These are phyloP conservation scores for Penicillium goetzii DNA, from an alignment of 495 filamentous ascomycete genomes.

Conservation along the genomic window DNA sequence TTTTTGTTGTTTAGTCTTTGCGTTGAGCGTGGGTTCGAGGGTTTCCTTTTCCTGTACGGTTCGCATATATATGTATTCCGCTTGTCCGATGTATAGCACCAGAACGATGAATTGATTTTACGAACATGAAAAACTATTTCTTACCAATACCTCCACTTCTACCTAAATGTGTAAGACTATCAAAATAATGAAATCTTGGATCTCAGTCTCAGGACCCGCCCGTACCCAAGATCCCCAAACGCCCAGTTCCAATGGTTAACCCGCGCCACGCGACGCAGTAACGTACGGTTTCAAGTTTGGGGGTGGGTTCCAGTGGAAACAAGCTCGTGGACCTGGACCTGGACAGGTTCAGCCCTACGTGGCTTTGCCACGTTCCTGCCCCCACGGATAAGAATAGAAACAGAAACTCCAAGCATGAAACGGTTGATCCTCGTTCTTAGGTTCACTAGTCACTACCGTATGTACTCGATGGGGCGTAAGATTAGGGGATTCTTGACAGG, in stretches of 20 bases:
- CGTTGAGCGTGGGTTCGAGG: not conserved
- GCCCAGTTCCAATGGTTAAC: not conserved
- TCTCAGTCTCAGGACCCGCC: not conserved
- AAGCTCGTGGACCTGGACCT: conserved; percentile 13
- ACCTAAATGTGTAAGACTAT: too few species aligned
- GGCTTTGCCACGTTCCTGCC: conserved; percentile 10
- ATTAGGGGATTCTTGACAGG: not conserved
- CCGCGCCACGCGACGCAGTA: conserved; percentile 7
- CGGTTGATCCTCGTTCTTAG: not conserved
- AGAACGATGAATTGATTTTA: not conserved
- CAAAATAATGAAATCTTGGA: not conserved
- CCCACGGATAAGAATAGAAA: conserved; percentile 16
- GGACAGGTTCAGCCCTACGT: conserved; percentile 18
- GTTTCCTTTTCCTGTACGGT: not conserved
- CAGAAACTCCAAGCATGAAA: not conserved
- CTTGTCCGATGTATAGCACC: not conserved
- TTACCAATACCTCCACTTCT: too few species aligned
- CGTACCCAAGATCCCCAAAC: not conserved
- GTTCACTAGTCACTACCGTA: conserved; percentile 1
- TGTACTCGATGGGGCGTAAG: not conserved
- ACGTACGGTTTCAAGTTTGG: not conserved
- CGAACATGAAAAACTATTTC: not conserved
- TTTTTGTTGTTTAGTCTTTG: not conserved
- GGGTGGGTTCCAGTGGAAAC: conserved; percentile 6
- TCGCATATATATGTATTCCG: not conserved